These are phyloP conservation scores for Candida freyschussii DNA, from an alignment of 1,139 yeast species.

Conservation along the genomic window DNA sequence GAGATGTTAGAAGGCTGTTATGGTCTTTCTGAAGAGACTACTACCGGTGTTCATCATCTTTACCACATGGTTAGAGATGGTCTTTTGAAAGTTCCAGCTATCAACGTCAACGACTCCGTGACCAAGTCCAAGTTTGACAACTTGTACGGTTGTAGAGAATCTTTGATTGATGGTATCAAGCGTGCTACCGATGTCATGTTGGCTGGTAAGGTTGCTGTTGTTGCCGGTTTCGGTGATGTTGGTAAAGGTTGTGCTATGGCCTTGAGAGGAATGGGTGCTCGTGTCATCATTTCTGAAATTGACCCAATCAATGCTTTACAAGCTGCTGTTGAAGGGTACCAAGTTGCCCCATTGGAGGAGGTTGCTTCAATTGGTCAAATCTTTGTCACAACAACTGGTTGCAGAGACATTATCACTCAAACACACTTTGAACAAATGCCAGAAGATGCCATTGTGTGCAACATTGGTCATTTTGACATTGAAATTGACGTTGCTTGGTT, in stretches of 20 bases:
- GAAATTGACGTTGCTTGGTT: constrained; percentile 99
- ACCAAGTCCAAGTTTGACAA: constrained; percentile 99
- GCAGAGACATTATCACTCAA: constrained; percentile 96
- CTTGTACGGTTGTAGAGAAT: constrained; percentile 99
- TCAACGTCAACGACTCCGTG: constrained; percentile 98
- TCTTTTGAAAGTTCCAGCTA: constrained; percentile 96
- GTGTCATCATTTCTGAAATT: constrained; percentile 95
- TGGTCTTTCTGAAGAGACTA: constrained; percentile 99
- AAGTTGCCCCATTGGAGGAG: constrained; percentile 94
- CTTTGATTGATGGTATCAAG: constrained; percentile 97
- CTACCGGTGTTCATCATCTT: constrained; percentile 99
- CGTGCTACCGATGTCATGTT: constrained; percentile 99
- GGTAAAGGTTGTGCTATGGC: constrained; percentile 99
- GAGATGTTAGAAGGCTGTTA: constrained; percentile 93
- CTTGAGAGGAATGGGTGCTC: constrained; percentile 98
- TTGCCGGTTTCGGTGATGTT: constrained; percentile 99
- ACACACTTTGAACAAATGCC: constrained; percentile 90
- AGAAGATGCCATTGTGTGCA: constrained; percentile 99
- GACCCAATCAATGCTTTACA: constrained; percentile 99
- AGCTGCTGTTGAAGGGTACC: constrained; percentile 99
- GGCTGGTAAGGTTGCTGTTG: constrained; percentile 99
- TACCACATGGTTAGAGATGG: constrained; percentile 94
- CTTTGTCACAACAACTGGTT: constrained; percentile 99
- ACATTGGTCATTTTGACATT: constrained; percentile 99
- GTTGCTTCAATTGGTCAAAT: constrained; percentile 94